Conservation (phyloP, 2,329 filamentous ascomycete species). For the Aschersonia sp. region DNA sequence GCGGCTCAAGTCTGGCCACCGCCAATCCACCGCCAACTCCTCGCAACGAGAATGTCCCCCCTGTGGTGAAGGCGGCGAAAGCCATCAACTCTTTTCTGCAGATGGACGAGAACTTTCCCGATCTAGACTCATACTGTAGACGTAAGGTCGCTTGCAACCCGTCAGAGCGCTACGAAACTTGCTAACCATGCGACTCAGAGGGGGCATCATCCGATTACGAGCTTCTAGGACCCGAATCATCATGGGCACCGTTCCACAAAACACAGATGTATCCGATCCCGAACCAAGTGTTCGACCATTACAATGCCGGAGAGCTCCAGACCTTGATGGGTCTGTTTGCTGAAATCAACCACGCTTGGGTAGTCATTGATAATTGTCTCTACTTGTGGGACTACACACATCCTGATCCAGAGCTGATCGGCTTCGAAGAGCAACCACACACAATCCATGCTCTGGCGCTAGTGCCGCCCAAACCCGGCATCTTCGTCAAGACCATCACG, state of each 20-base stretch:
- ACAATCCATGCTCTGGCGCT: conserved; percentile 86
- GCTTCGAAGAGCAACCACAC: conserved; percentile 78
- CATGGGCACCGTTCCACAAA: conserved; percentile 85
- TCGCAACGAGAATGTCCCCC: conserved; percentile 37
- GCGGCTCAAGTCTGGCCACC: conserved; percentile 14
- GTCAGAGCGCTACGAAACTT: not conserved
- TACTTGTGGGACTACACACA: conserved; percentile 97
- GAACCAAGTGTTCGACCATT: conserved; percentile 82
- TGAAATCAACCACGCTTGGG: conserved; percentile 88
- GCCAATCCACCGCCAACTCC: conserved; percentile 24
- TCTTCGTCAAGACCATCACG: conserved; percentile 76
- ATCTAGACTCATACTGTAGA: conserved; percentile 77
- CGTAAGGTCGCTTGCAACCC: conserved; percentile 42
- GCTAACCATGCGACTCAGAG: conserved; percentile 36
- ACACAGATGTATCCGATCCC: conserved; percentile 79
- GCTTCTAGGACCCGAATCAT: conserved; percentile 45
- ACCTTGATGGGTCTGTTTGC: conserved; percentile 95
- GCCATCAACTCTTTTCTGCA: conserved; percentile 71
- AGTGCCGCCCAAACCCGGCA: conserved; percentile 67
- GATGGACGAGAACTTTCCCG: conserved; percentile 68
- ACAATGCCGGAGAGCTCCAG: conserved; percentile 72
- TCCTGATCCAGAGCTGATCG: conserved; percentile 79
- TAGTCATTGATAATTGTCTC: conserved; percentile 85
- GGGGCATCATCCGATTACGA: conserved; percentile 90
- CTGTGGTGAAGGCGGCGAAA: conserved; percentile 64